Evolutionary conservation across 495 filamentous ascomycete genomes (phyloP), one percentile per base, ranked within the genome.

Genomic region (Elasticomyces elasticus): DNA sequence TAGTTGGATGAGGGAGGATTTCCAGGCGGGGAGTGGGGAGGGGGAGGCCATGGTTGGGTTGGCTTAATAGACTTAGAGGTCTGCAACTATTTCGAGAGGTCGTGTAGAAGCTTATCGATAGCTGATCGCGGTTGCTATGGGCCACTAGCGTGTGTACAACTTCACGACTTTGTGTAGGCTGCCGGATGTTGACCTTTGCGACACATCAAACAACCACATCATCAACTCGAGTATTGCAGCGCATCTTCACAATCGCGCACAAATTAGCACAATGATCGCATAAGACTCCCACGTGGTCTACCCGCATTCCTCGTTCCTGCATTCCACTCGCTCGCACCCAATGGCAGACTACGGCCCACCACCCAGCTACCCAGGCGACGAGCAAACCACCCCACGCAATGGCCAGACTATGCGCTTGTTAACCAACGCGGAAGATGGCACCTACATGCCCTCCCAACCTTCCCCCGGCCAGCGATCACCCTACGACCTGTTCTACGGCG

Each of bases 1-100:
- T 38, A 85, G 77, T 43, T 78, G 69, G 15, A 96, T 76, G 69
- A 98, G 85, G 31, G 76, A 71, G 49, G 76, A 63, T 72, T 87
- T 89, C 71, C 69, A 70, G 22, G 33, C 17, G 7, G 65, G 58
- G 22, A 70, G n/a, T n/a, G n/a, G 58, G 12, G 19, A 13, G 58
- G 42, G 20, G 10, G 56, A 23, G 23, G 51, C 22, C 56, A 59
- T 59, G 9, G 12, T 44, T 33, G 24, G n/a, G n/a, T n/a, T n/a
- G n/a, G n/a, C n/a, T n/a, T n/a, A n/a, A n/a, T n/a, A n/a, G n/a
- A n/a, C n/a, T n/a, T n/a, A n/a, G n/a, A n/a, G n/a, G n/a, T n/a
- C n/a, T n/a, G n/a, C n/a, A n/a, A n/a, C n/a, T n/a, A n/a, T n/a
- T n/a, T n/a, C n/a, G n/a, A n/a, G n/a, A n/a, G n/a, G n/a, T n/a